Base-by-base conservation (phyloP, 352 stramenopile genomes). In the Pythium dissotocum region DNA sequence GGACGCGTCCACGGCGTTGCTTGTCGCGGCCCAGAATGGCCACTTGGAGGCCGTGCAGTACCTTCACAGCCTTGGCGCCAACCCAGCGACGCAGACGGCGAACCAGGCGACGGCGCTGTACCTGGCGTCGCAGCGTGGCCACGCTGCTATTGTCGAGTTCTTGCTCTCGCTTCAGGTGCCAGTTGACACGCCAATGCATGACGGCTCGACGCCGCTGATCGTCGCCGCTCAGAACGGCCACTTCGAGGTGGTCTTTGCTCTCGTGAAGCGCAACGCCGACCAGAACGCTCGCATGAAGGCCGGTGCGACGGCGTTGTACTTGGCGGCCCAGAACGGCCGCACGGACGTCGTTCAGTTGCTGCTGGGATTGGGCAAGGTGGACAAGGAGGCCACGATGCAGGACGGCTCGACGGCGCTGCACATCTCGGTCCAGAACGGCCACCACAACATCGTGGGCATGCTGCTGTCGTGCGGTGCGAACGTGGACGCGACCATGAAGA, bases 401-500 rank as follows among this genome's bases (percentile, higher is more conserved):
- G 60, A 73, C 58, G 70, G 65, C 60, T 70, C 69, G 21, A 76
- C 70, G 40, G 51, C 70, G 44, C 63, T 76, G 16, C 70, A 76
- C 59, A 73, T 73, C 26, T 77, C 87, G 10, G 87, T 88, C 68
- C 75, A 88, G 54, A 86, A 88, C 58, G 81, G 82, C 42, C 82
- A 93, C 74, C 78, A 76, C 40, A 63, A 90, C 24, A 73, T 90
- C 18, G 79, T 92, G 30, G 71, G 85, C 68, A 63, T 89, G 38
- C 72, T 94, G 49, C 76, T 91, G 13, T 69, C 83, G 24, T 80
- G 75, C 51, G 82, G 80, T 9, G 83, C 85, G 1, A 82, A 55
- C 36, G 55, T 69, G 24, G 63, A 69, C 33, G 63, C 58, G 35
- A 59, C 52, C 0, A 71, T 76, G 69, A 28, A 58, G 35, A 67